A percentile compares a stretch with the other conserved stretches of the same genome.
Evolutionary conservation across 768 basidiomycete genomes (phyloP).

Genomic region (Amanita phalloides): DNA sequence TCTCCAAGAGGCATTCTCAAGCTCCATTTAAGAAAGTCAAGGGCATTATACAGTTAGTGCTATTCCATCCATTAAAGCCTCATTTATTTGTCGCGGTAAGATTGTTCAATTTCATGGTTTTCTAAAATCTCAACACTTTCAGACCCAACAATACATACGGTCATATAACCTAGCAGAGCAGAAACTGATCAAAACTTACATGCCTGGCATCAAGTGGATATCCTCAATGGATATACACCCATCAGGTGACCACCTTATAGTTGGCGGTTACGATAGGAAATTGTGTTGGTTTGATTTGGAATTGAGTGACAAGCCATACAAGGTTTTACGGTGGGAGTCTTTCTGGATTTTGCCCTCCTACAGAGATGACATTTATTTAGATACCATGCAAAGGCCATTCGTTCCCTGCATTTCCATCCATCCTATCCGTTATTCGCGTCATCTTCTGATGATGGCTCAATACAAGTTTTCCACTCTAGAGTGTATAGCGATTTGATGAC

Average conservation of each 20-base stretch:
- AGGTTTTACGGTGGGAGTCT: slow-evolving; percentile 65
- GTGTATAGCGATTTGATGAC: slow-evolving; percentile 94
- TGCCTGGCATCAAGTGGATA: slow-evolving; percentile 95
- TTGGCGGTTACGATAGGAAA: slow-evolving; percentile 96
- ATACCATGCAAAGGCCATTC: slow-evolving; percentile 90
- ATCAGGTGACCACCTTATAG: slow-evolving; percentile 90
- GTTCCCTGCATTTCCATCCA: slow-evolving; percentile 89
- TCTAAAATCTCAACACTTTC: slow-evolving; percentile 9
- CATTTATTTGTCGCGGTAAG: slow-evolving; percentile 96
- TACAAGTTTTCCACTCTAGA: slow-evolving; percentile 93
- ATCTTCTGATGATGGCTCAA: slow-evolving; percentile 92
- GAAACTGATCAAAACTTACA: slow-evolving; percentile 86
- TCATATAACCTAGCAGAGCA: slow-evolving; percentile 93
- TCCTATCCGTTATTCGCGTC: slow-evolving; percentile 94
- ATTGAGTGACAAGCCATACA: slow-evolving; percentile 93
- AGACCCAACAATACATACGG: slow-evolving; percentile 96
- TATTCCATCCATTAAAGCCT: slow-evolving; percentile 91
- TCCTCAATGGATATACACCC: slow-evolving; percentile 96
- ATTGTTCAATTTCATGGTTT: slow-evolving; percentile 8
- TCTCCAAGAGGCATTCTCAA: slow-evolving; percentile 90
- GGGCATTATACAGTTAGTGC: slow-evolving; percentile 80
- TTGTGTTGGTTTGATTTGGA: slow-evolving; percentile 99
- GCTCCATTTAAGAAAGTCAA: slow-evolving; percentile 96
- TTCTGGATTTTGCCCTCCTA: not conserved
- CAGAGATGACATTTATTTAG: slow-evolving; percentile 26